Evolutionary conservation across 1,284 basidiomycete species (phyloP), one percentile per base, ranked within the genome.

Genomic region (Pseudozyma flocculosa): DNA sequence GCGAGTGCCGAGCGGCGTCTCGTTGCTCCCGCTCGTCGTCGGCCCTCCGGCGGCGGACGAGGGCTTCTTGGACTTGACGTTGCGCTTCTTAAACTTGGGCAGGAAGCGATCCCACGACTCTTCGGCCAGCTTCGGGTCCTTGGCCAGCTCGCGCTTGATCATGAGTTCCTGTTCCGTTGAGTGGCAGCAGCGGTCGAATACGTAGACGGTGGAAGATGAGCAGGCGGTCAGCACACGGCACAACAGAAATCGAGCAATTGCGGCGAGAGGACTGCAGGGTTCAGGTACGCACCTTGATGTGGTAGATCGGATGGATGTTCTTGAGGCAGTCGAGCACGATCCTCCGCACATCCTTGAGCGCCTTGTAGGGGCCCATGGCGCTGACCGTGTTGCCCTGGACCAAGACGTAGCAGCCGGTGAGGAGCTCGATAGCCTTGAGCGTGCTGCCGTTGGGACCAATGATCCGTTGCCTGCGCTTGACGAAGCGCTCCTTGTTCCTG

Each of bases 301-400:
- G 88, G 79, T 99, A 99, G 76, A 99, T 98, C 2, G 95, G 95
- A 76, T 99, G 95, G 46, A 98, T 89, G 76, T 99, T 99, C 81
- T 90, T 94, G 91, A 99, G 95, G 81, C 95, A 99, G 78, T 99
- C 95, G 45, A 97, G 80, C 24, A 99, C 86, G 68, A 98, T 96
- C 54, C 93, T 80, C 50, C 95, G 85, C 4, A 98, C 94, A 78
- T 97, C 93, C 78, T 97, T 98, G 37, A 99, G 81, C 0, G 89
- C 88, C 78, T 94, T 96, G 81, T 89, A 92, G 0, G 89, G 87
- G 2, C 95, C 95, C 93, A 98, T 98, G 2, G 91, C 92, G 41
- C 91, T 90, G 50, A 99, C 95, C 0, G 95, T 99, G 79, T 87
- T 97, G 54, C 95, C 95, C 82, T 98, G 95, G 0, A 99, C 94